phyloP scores from a whole-genome alignment of 2,329 filamentous ascomycete genomes.

The Ceratocystis lukuohia region DNA sequence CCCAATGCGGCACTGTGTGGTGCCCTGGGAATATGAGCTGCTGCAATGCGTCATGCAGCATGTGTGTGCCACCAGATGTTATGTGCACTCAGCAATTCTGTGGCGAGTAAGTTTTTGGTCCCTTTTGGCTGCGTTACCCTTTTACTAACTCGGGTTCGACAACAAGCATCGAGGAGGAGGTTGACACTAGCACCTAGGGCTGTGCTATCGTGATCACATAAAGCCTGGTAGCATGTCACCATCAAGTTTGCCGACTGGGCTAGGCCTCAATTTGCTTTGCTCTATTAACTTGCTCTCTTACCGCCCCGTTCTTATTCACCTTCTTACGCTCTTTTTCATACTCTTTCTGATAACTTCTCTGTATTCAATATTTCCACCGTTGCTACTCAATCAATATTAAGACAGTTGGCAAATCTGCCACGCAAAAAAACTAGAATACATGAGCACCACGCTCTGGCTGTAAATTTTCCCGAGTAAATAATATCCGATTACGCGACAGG shows the following conservation, averaged over 20 bases:
- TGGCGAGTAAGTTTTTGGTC: constrained; percentile 1
- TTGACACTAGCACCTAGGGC: neutral
- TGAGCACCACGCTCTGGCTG: too few relatives aligned
- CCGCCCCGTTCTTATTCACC: too few relatives aligned
- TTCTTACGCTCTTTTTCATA: too few relatives aligned
- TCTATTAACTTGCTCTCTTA: too few relatives aligned
- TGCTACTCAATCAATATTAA: neutral
- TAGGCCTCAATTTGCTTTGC: neutral
- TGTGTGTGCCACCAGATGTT: constrained; percentile 11
- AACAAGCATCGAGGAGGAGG: neutral
- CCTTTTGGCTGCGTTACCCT: neutral
- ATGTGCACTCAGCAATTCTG: constrained; percentile 5
- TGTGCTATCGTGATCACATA: neutral
- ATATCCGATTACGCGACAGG: too few relatives aligned
- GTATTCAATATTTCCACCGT: neutral
- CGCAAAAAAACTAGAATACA: too few relatives aligned
- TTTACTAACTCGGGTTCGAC: neutral
- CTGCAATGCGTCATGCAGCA: constrained; percentile 16
- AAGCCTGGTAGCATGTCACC: neutral
- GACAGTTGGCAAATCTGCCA: too few relatives aligned
- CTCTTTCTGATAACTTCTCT: neutral
- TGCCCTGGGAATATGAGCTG: constrained; percentile 17
- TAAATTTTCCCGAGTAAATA: too few relatives aligned
- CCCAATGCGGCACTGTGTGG: constrained; percentile 15
- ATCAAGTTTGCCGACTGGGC: neutral